phyloP scores from a whole-genome alignment of 345 rosid genomes.

The Dipteronia dyeriana region DNA sequence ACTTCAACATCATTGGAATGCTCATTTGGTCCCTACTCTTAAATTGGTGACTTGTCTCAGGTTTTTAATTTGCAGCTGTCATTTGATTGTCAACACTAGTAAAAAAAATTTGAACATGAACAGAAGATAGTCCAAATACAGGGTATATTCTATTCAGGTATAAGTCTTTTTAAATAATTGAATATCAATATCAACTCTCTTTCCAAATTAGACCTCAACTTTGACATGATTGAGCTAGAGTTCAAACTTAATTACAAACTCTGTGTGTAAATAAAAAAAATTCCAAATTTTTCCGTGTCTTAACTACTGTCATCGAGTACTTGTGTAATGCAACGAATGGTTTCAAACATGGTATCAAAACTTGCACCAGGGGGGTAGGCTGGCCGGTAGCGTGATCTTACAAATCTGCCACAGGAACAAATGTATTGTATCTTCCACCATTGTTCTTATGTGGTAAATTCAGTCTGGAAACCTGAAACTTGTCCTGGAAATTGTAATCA shows the following conservation, averaged over 20 bases:
- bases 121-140: not conserved
- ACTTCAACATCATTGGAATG: constrained; percentile 14
- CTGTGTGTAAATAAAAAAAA: too few species aligned
- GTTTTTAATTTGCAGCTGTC: constrained; percentile 10
- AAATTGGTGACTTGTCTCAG: constrained; percentile 13
- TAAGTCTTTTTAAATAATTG: constrained; percentile 9
- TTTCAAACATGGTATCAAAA: not conserved
- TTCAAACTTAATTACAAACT: not conserved
- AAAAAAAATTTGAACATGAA: not conserved
- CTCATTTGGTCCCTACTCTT: constrained; percentile 24
- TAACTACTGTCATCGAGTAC: not conserved
- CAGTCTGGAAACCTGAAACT: not conserved
- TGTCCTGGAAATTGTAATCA: not conserved
- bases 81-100: constrained; percentile 8
- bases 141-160: not conserved
- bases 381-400: too few species aligned
- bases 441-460: not conserved
- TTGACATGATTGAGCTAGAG: constrained; percentile 6
- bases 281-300: not conserved
- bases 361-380: too few species aligned
- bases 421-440: not conserved
- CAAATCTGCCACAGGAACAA: not conserved
- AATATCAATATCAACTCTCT: constrained; percentile 12
- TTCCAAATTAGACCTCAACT: constrained; percentile 5
- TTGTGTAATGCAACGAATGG: not conserved